A percentile compares a stretch with the other conserved stretches of the same genome.
phyloP scores from a whole-genome alignment of 768 basidiomycete species.

The Russula dissimulans region DNA sequence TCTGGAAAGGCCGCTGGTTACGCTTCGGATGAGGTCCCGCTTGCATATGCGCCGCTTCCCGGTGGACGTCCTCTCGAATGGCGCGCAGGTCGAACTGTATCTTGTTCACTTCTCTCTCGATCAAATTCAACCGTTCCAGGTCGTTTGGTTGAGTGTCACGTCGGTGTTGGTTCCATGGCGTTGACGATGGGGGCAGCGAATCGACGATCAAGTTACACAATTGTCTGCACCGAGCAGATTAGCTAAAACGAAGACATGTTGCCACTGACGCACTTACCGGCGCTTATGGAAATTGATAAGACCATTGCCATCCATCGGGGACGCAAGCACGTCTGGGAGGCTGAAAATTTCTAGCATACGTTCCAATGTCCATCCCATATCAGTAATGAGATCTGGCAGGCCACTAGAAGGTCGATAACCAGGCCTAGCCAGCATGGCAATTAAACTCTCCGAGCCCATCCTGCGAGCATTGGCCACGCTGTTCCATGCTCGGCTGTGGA shows the following conservation, averaged over 20 bases:
- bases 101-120: slow-evolving; percentile 56
- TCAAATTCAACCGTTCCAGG: slow-evolving; percentile 65
- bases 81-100: slow-evolving; percentile 62
- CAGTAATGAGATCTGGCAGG: slow-evolving; percentile 49
- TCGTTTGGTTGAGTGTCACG: slow-evolving; percentile 56
- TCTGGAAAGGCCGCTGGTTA: slow-evolving; percentile 55
- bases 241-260: slow-evolving; percentile 2
- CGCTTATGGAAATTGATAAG: slow-evolving; percentile 80
- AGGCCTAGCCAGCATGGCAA: slow-evolving; percentile 45
- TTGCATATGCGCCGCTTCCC: slow-evolving; percentile 46
- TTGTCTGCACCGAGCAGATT: slow-evolving; percentile 37
- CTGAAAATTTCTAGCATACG: slow-evolving; percentile 72
- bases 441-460: slow-evolving; percentile 51
- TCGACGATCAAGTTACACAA: slow-evolving; percentile 54
- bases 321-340: slow-evolving; percentile 58
- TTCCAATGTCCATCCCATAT: slow-evolving; percentile 78
- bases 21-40: slow-evolving; percentile 45
- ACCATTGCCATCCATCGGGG: slow-evolving; percentile 41
- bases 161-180: slow-evolving; percentile 37
- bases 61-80: slow-evolving; percentile 66
- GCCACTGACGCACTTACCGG: slow-evolving; percentile 38
- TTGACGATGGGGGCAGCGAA: slow-evolving; percentile 38
- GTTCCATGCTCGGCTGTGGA: slow-evolving; percentile 72
- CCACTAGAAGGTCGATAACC: slow-evolving; percentile 32
- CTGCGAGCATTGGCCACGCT: slow-evolving; percentile 57